A percentile compares a stretch with the other conserved stretches of the same genome.
Conservation (phyloP, 140 eudicot species). For the Bidens hawaiensis region DNA sequence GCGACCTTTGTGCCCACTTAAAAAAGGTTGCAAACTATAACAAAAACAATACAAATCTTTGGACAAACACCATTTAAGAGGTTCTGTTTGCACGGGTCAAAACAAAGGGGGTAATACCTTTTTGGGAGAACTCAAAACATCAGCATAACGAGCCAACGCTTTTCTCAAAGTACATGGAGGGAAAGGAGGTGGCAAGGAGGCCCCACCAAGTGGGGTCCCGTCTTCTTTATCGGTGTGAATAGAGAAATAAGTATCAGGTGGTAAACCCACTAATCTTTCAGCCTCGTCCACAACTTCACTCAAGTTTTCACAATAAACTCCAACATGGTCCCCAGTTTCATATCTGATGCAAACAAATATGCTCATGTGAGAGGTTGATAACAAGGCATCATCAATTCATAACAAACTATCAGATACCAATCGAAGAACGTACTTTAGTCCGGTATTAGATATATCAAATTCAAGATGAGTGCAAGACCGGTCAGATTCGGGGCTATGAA, state of each 20-base stretch:
- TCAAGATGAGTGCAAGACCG: constrained; percentile 98
- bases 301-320: constrained; percentile 87
- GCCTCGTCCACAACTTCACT: constrained; percentile 85
- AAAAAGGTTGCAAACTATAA: no score
- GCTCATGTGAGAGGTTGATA: not conserved
- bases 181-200: constrained; percentile 89
- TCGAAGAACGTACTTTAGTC: constrained; percentile 57
- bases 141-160: constrained; percentile 86
- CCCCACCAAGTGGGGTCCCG: constrained; percentile 69
- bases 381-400: not conserved
- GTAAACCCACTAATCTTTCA: constrained; percentile 54
- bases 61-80: no score
- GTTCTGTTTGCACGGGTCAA: no score
- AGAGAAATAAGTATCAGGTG: constrained; percentile 75
- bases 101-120: no score
- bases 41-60: no score
- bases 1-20: no score
- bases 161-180: constrained; percentile 91
- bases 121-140: constrained; percentile 82
- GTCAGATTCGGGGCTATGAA: constrained; percentile 84
- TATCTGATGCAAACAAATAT: constrained; percentile 40
- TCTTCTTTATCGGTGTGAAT: constrained; percentile 78
- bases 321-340: constrained; percentile 99
- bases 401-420: not conserved
- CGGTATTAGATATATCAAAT: constrained; percentile 80